These are phyloP conservation scores for Lactifluus pinguis DNA, from an alignment of 768 basidiomycete species.

Conservation along the genomic window DNA sequence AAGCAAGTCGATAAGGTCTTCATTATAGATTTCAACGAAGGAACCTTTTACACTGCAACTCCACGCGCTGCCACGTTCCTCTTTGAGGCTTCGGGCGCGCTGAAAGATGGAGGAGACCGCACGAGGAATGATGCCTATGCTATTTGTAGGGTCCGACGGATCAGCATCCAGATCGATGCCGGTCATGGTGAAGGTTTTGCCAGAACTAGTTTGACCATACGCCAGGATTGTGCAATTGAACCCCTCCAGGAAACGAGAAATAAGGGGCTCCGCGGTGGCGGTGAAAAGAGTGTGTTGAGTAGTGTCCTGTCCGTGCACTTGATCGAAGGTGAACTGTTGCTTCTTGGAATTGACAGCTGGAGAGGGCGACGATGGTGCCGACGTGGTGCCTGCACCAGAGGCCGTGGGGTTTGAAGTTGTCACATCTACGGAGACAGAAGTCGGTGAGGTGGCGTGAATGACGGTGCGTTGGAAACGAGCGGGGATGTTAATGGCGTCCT, in stretches of 20 bases:
- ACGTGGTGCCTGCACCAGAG: slow-evolving; percentile 38
- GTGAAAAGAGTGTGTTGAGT: slow-evolving; percentile 84
- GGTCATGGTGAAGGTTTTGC: slow-evolving; percentile 98
- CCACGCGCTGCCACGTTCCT: slow-evolving; percentile 68
- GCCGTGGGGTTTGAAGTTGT: slow-evolving; percentile 42
- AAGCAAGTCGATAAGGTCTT: slow-evolving; percentile 94
- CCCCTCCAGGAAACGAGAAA: slow-evolving; percentile 82
- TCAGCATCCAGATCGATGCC: slow-evolving; percentile 86
- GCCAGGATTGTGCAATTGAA: slow-evolving; percentile 98
- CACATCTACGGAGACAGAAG: slow-evolving; percentile 77
- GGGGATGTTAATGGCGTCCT: slow-evolving; percentile 82
- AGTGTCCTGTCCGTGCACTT: slow-evolving; percentile 80
- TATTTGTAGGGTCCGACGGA: slow-evolving; percentile 70
- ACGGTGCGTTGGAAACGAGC: slow-evolving; percentile 89
- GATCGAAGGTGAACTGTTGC: slow-evolving; percentile 86
- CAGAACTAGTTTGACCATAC: slow-evolving; percentile 95
- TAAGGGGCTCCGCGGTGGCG: slow-evolving; percentile 73
- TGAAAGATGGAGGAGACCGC: slow-evolving; percentile 86
- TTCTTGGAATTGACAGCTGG: slow-evolving; percentile 46
- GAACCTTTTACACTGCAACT: slow-evolving; percentile 76
- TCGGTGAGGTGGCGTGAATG: slow-evolving; percentile 66
- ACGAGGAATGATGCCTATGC: slow-evolving; percentile 93
- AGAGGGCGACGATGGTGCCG: slow-evolving; percentile 35
- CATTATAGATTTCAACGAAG: slow-evolving; percentile 98
- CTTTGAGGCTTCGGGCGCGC: slow-evolving; percentile 64